Base-by-base conservation (phyloP, 2,329 filamentous ascomycete genomes). In the Aspergillus texensis region DNA sequence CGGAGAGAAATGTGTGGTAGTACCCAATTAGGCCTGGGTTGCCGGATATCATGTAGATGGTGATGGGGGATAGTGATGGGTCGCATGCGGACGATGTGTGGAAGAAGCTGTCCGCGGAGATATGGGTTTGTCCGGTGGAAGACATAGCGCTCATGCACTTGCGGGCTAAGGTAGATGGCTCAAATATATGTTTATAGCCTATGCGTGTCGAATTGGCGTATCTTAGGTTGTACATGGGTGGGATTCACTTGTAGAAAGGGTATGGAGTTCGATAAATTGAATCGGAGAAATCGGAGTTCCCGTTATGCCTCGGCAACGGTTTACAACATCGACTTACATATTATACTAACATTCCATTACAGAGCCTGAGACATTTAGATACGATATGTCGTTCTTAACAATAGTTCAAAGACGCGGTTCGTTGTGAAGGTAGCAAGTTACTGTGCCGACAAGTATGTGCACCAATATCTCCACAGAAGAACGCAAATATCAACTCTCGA, bases 11-110 rank as follows among this genome's bases (percentile, higher is more conserved):
- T 1, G 74, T 71, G 61, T 80, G 74, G 67, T 82, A 84, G 74
- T 85, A 86, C 9, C 76, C 74, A 60, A 84, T 81, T 41, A 85
- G 71, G 2, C 82, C 80, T 2, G 83, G 81, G 65, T 85, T 85
- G 30, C 83, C 83, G 26, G 82, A 79, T 36, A 85, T 78, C 61
- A 84, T 81, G 68, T 79, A 83, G 14, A 81, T 74, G 34, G 75
- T 72, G 3, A 70, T 70, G 11, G 64, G 68, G 8, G 61, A 1
- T 11, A 59, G 55, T 28, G 62, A 32, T 32, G 48, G 6, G 26
- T 26, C 21, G 12, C 39, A 61, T 45, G 65, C 60, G 36, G 30
- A 9, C 30, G 53, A 30, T 28, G 60, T 65, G 60, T 70, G 65
- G 45, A 74, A 70, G 66, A 78, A 78, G 43, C 65, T 71, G 62